A percentile compares a stretch with the other conserved stretches of the same genome.
Conservation (phyloP, 1,284 basidiomycete species). For the Austroboletus novae-zelandiae region DNA sequence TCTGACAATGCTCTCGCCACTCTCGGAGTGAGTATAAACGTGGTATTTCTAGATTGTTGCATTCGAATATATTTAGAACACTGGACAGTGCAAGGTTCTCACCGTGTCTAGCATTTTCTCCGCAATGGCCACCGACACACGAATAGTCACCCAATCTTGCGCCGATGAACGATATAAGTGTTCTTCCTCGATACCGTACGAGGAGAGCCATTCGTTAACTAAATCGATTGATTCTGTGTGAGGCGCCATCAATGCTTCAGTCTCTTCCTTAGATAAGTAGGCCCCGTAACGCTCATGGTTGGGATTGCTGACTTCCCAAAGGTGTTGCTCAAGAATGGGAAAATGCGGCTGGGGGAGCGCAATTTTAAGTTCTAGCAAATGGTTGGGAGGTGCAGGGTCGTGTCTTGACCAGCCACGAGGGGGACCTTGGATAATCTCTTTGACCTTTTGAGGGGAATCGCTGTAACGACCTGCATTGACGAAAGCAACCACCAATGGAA, state of each 20-base stretch:
- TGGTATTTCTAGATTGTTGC: slow-evolving; percentile 50
- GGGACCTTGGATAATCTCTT: slow-evolving; percentile 18
- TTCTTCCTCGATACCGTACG: slow-evolving; percentile 50
- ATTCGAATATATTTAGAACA: neutral
- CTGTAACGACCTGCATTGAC: slow-evolving; percentile 4
- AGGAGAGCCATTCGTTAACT: slow-evolving; percentile 62
- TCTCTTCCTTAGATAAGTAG: slow-evolving; percentile 63
- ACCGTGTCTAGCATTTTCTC: slow-evolving; percentile 72
- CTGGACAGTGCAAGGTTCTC: slow-evolving; percentile 18
- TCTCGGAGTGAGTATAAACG: slow-evolving; percentile 54
- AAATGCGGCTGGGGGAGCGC: slow-evolving; percentile 66
- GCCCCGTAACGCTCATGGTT: slow-evolving; percentile 61
- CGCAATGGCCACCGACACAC: slow-evolving; percentile 55
- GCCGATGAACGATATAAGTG: slow-evolving; percentile 55
- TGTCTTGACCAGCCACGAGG: slow-evolving; percentile 19
- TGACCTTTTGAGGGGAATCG: slow-evolving; percentile 10
- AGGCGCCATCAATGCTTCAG: slow-evolving; percentile 59
- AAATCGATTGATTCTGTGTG: slow-evolving; percentile 47
- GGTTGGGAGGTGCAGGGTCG: slow-evolving; percentile 9
- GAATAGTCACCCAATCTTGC: slow-evolving; percentile 66
- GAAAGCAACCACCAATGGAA: slow-evolving; percentile 44
- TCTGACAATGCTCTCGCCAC: slow-evolving; percentile 55
- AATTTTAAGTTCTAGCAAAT: slow-evolving; percentile 23
- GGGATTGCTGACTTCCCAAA: slow-evolving; percentile 69
- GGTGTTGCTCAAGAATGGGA: slow-evolving; percentile 52